Conservation (phyloP, 768 basidiomycete species). For the Hygrocybe punicea region DNA sequence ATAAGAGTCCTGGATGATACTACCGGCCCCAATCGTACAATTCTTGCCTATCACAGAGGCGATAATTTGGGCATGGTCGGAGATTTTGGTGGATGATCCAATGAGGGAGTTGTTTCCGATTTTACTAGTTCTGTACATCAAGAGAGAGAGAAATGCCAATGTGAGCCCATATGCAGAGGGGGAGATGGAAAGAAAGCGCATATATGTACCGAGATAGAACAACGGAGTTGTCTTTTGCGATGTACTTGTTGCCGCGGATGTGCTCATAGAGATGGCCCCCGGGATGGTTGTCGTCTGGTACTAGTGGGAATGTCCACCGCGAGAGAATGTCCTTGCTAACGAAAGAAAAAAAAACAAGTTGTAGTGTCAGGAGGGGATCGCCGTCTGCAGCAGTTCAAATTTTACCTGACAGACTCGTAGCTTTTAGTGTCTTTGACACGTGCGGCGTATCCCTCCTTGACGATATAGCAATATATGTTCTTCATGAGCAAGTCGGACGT, state of each 20-base stretch:
- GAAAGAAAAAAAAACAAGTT: not conserved
- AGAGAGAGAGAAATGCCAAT: not conserved
- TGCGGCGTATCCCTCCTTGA: conserved; percentile 86
- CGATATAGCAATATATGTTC: conserved; percentile 87
- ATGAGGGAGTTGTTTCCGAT: conserved; percentile 81
- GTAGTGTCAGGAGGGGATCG: conserved; percentile 1
- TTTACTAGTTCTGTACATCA: conserved; percentile 64
- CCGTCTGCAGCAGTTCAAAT: not conserved
- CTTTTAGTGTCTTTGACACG: conserved; percentile 90
- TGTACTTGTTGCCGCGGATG: conserved; percentile 83
- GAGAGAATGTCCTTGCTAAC: conserved; percentile 86
- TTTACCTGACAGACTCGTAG: conserved; percentile 83
- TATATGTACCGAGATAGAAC: conserved; percentile 69
- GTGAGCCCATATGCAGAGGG: not conserved
- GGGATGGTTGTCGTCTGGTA: conserved; percentile 91
- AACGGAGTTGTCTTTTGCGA: conserved; percentile 75
- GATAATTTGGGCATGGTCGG: conserved; percentile 60
- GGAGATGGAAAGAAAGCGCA: conserved; percentile 2
- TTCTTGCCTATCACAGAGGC: conserved; percentile 77
- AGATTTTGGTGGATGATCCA: conserved; percentile 69
- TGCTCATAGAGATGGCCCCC: conserved; percentile 81
- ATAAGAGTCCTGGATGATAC: conserved; percentile 71
- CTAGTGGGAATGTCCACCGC: conserved; percentile 92
- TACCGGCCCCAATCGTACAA: conserved; percentile 69
- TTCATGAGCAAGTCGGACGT: conserved; percentile 94